Conservation (phyloP, 2,329 filamentous ascomycete genomes). For the Penicillium brasilianum region DNA sequence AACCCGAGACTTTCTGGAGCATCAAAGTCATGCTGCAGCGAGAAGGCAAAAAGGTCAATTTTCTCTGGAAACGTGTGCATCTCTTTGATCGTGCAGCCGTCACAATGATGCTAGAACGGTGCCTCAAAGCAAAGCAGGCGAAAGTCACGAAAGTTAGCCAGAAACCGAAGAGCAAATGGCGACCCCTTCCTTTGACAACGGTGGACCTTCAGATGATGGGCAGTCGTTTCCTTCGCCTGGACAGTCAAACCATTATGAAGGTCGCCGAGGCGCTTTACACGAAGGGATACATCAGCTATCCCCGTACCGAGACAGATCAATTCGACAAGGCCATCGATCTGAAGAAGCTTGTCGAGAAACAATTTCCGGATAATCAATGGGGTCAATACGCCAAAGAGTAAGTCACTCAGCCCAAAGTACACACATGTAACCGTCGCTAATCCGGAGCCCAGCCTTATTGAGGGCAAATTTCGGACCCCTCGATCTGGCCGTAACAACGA, state of each 20-base stretch:
- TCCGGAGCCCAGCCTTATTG: constrained; percentile 58
- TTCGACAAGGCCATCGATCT: constrained; percentile 92
- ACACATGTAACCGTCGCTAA: constrained; percentile 1
- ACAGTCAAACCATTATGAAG: constrained; percentile 86
- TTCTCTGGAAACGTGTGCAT: constrained; percentile 79
- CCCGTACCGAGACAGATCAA: constrained; percentile 93
- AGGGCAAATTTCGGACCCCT: constrained; percentile 79
- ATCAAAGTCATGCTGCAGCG: constrained; percentile 83
- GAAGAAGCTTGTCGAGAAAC: constrained; percentile 78
- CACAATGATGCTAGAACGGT: constrained; percentile 82
- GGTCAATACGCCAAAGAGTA: constrained; percentile 75
- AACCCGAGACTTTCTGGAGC: constrained; percentile 89
- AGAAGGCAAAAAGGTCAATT: constrained; percentile 78
- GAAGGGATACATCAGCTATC: constrained; percentile 68
- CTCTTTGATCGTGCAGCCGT: constrained; percentile 87
- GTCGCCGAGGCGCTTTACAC: constrained; percentile 41
- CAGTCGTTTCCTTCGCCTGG: constrained; percentile 86
- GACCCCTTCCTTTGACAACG: constrained; percentile 89
- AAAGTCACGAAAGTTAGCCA: constrained; percentile 84
- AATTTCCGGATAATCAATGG: constrained; percentile 77
- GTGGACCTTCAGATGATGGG: constrained; percentile 97
- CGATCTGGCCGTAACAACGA: constrained; percentile 88
- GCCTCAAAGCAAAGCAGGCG: constrained; percentile 74
- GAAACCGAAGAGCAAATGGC: constrained; percentile 92
- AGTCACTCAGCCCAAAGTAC: constrained; percentile 13